Evolutionary conservation across 129 eudicot species (phyloP), one percentile per base, ranked within the genome.

Genomic region (Artemisia annua): DNA sequence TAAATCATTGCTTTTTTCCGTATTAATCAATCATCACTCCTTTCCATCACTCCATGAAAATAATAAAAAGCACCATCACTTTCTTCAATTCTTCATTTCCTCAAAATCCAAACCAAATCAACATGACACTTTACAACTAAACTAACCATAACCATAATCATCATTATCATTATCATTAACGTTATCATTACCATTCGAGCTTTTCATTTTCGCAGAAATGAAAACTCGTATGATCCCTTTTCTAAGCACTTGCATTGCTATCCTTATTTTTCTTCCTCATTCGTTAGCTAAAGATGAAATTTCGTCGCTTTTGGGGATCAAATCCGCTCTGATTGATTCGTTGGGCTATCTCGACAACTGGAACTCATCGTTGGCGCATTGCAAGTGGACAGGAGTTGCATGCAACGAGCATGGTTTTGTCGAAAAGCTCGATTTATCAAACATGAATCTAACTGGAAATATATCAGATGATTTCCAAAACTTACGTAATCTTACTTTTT

Each of bases 401-500:
- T 92, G 97, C 89, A 85, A 80, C 78, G 39, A 83, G 11, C 30
- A 62, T 64, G 94, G 94, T 15, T 74, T 74, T 24, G 87, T 87
- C 13, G 81, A 75, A 17, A 81, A 59, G 65, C 86, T 92, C 30
- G 89, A 92, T 65, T 70, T 92, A 48, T 92, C 97, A 46, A 85
- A 73, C 89, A 88, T 86, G 97, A 92, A 92, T 49, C 79, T 92
- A 30, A 88, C 87, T 15, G 97, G 97, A 59, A 60, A 19, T 5
- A 55, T 92, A 4, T 85, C 96, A 0, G 81, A 86, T 0, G 70
- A 75, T 6, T 80, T 91, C 54, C 85, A 75, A 49, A 70, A 66
- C 44, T 80, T 91, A 3, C 28, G 14, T n/a, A 76, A 63, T 46
- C 91, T 91, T 66, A 54, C 85, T 18, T 54, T 64, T n/a, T 89